Evolutionary conservation across 768 basidiomycete genomes (phyloP).

Genomic region (Boletus rubescentipes): DNA sequence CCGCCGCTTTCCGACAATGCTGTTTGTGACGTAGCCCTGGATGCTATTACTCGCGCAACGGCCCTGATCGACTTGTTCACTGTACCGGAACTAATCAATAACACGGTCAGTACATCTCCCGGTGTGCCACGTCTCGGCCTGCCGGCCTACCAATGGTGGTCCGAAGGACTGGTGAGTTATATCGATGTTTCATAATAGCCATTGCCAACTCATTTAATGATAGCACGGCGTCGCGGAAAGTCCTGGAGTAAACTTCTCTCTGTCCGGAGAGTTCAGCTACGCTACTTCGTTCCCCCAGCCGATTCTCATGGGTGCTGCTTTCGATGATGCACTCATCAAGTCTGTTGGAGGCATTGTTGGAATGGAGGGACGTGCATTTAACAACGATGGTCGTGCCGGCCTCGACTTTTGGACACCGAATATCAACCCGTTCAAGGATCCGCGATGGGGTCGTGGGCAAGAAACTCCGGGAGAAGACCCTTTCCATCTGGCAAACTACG

Average conservation of each 20-base stretch:
- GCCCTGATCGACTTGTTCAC: slow-evolving; percentile 51
- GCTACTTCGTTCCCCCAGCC: slow-evolving; percentile 62
- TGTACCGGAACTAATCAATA: slow-evolving; percentile 48
- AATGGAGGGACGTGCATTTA: slow-evolving; percentile 58
- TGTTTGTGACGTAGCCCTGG: slow-evolving; percentile 48
- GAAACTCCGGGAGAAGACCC: slow-evolving; percentile 65
- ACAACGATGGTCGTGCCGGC: slow-evolving; percentile 51
- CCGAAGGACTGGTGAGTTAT: slow-evolving; percentile 50
- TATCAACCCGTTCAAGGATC: slow-evolving; percentile 53
- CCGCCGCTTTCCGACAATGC: slow-evolving; percentile 45
- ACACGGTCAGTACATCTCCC: slow-evolving; percentile 42
- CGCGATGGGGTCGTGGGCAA: slow-evolving; percentile 62
- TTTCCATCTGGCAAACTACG: slow-evolving; percentile 52
- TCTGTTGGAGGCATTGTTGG: slow-evolving; percentile 50
- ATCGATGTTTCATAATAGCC: background rate
- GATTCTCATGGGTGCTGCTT: slow-evolving; percentile 53
- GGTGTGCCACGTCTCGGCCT: slow-evolving; percentile 57
- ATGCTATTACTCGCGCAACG: slow-evolving; percentile 46
- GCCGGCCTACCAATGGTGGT: slow-evolving; percentile 61
- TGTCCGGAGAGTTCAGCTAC: slow-evolving; percentile 51
- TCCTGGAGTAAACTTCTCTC: slow-evolving; percentile 51
- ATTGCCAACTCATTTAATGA: background rate
- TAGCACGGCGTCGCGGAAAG: slow-evolving; percentile 57
- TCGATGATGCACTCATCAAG: slow-evolving; percentile 54
- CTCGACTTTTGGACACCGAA: slow-evolving; percentile 60